Percentiles rank a stretch among this genome's conserved stretches.
Evolutionary conservation across 306 rosid species (phyloP).

Genomic region (Prunus dulcis): DNA sequence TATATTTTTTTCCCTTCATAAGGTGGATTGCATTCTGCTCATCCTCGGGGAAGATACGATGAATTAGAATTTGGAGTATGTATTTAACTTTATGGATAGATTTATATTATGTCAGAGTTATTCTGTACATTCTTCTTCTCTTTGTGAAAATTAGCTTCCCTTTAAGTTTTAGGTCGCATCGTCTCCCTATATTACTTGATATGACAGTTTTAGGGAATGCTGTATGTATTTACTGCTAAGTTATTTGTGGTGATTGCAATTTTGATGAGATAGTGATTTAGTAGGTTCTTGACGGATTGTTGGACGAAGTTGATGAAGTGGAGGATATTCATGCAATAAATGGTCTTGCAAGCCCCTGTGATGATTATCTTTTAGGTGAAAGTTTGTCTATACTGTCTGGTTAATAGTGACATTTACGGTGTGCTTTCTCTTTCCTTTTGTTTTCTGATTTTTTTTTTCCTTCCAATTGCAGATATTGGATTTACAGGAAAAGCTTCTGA

Average conservation of each 20-base stretch:
- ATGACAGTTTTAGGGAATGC: not conserved
- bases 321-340: slow-evolving; percentile 58
- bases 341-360: slow-evolving; percentile 59
- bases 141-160: not conserved
- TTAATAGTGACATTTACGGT: slow-evolving; percentile 6
- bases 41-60: slow-evolving; percentile 51
- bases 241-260: slow-evolving; percentile 18
- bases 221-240: not conserved
- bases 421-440: slow-evolving; percentile 5
- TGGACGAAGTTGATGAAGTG: slow-evolving; percentile 75
- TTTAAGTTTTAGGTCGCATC: not conserved
- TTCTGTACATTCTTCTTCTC: slow-evolving; percentile 16
- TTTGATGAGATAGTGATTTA: slow-evolving; percentile 36
- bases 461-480: slow-evolving; percentile 54
- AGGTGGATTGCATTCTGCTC: slow-evolving; percentile 65
- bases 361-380: slow-evolving; percentile 75
- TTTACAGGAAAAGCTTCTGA: slow-evolving; percentile 46
- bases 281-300: slow-evolving; percentile 87
- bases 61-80: slow-evolving; percentile 75
- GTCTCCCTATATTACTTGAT: not conserved
- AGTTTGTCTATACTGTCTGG: not conserved
- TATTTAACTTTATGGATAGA: slow-evolving; percentile 31
- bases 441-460: slow-evolving; percentile 8
- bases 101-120: slow-evolving; percentile 21
- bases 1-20: slow-evolving; percentile 21